Evolutionary conservation across 1,284 basidiomycete genomes (phyloP).

Genomic region (Fomes fomentarius): DNA sequence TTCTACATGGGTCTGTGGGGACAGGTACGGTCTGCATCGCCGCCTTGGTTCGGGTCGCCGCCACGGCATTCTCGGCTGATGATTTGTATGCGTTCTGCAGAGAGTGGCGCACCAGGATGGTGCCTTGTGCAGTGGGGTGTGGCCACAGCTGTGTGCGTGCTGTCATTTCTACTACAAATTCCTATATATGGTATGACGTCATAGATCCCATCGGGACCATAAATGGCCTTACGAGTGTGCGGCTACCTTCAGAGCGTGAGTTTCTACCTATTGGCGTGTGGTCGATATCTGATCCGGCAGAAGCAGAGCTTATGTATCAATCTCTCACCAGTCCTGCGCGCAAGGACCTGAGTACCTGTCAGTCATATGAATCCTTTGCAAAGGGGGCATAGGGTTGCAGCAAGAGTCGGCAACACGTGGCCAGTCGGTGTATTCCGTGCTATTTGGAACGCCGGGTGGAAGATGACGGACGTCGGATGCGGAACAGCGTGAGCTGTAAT

Average conservation of each 20-base stretch:
- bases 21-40: background rate
- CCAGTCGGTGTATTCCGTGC: background rate
- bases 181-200: conserved; percentile 3
- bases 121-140: background rate
- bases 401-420: too few species aligned
- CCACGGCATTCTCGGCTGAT: background rate
- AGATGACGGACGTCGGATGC: background rate
- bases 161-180: conserved; percentile 6
- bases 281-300: too few species aligned
- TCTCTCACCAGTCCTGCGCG: too few species aligned
- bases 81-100: background rate
- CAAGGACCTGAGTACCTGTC: too few species aligned
- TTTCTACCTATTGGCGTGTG: background rate
- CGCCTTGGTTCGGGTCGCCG: background rate
- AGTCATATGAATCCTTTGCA: background rate
- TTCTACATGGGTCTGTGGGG: too few species aligned
- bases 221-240: background rate
- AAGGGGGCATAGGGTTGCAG: too few species aligned
- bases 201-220: background rate
- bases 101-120: background rate
- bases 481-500: background rate
- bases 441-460: background rate
- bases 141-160: background rate
- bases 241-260: background rate
- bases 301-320: too few species aligned